Percentiles rank a stretch among this genome's conserved stretches.
Evolutionary conservation across 805 yeast genomes (phyloP).

Genomic region (Yarrowia sp.): DNA sequence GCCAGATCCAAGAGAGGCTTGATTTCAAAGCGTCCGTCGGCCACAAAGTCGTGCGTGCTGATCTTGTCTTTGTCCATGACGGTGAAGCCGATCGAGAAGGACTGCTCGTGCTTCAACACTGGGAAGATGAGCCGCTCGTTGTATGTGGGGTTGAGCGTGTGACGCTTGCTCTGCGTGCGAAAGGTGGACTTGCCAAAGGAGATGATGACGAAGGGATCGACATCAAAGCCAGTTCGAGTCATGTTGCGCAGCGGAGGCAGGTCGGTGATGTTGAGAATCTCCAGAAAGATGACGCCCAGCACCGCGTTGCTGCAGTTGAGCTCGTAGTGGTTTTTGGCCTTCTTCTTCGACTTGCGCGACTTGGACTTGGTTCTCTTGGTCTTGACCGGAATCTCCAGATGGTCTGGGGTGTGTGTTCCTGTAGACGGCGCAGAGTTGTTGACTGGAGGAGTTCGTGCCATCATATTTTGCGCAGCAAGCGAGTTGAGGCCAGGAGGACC

Average conservation of each 20-base stretch:
- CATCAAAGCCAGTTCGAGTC: constrained; percentile 76
- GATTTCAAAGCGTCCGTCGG: constrained; percentile 58
- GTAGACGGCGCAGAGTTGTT: neutral
- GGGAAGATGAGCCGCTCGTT: constrained; percentile 81
- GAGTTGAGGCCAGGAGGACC: neutral
- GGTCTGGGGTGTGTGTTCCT: neutral
- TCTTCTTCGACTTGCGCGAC: constrained; percentile 14
- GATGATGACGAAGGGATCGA: constrained; percentile 95
- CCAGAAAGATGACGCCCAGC: constrained; percentile 72
- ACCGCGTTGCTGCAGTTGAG: constrained; percentile 34
- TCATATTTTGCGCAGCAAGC: neutral
- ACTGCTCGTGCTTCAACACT: constrained; percentile 60
- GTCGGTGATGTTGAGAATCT: constrained; percentile 68
- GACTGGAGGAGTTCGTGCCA: neutral
- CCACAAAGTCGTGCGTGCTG: constrained; percentile 81
- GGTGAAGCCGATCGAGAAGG: constrained; percentile 64
- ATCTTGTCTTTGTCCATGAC: constrained; percentile 82
- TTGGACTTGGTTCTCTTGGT: neutral
- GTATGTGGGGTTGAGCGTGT: constrained; percentile 77
- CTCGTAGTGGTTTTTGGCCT: constrained; percentile 30
- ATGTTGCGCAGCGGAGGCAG: constrained; percentile 75
- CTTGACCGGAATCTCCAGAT: neutral
- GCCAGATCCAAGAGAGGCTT: constrained; percentile 44
- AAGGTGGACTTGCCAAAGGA: constrained; percentile 86
- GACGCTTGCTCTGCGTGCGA: constrained; percentile 80